Evolutionary conservation across 306 rosid species (phyloP), one percentile per base, ranked within the genome.

Genomic region (Hylodesmum podocarpum): DNA sequence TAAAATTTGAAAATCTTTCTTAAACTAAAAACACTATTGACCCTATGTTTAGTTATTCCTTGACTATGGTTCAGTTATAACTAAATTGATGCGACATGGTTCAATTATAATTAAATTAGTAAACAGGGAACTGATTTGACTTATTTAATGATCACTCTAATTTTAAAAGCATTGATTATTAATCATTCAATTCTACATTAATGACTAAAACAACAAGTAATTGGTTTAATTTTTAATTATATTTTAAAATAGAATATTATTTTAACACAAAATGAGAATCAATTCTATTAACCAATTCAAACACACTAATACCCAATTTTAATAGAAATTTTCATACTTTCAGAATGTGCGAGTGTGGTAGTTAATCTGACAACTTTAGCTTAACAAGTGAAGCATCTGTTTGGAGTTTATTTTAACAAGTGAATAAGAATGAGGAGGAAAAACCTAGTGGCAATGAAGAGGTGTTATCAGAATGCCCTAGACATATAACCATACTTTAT

Each of bases 401-500:
- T 72, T 72, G 46, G 58, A 36, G 1, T 25, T 71, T 9, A 71
- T 61, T 46, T 61, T 12, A 79, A 24, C n/a, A 47, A 43, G 31
- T 47, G 61, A 79, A 53, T 72, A 63, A 64, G 21, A 21, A 31
- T 72, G 22, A 64, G 46, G 44, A 33, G 61, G 47, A 73, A 55
- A 55, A 75, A 47, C 0, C 0, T 18, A 51, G 63, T 10, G 24
- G n/a, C 39, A 71, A 64, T 36, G 28, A 57, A 65, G 72, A 37
- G 50, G 72, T 29, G 18, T 76, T 61, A 9, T 49, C 22, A 22
- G 34, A 24, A 21, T 24, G 51, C 12, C 44, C 66, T 28, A 65
- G 15, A 72, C 55, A 82, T 36, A 66, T 66, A 77, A 55, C 10
- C 72, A 66, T 12, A 75, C 39, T 46, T 64, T 16, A 62, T 77